Percentiles rank a stretch among this genome's conserved stretches.
Evolutionary conservation across 192 early-diverging fungal genomes (phyloP).

Genomic region (Chytriomyces hyalinus): DNA sequence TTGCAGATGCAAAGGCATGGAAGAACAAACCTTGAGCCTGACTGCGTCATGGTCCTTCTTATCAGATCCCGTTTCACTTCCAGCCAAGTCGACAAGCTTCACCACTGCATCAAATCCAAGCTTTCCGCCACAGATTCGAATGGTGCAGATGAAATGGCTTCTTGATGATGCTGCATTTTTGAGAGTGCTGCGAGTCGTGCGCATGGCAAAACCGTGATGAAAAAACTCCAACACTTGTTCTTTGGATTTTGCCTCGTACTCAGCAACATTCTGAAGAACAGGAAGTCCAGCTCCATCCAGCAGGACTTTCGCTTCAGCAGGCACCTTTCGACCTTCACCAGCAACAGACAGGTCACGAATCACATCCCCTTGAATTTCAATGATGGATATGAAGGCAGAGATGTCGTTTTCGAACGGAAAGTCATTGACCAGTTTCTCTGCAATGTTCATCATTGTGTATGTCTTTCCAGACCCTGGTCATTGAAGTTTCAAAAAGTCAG

Average conservation of each 20-base stretch:
- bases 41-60: slow-evolving; percentile 34
- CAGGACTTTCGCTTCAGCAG: slow-evolving; percentile 16
- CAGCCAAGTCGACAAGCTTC: slow-evolving; percentile 41
- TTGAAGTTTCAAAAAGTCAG: background rate
- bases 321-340: background rate
- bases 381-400: slow-evolving; percentile 9
- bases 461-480: slow-evolving; percentile 43
- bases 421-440: slow-evolving; percentile 28
- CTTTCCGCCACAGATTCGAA: background rate
- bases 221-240: slow-evolving; percentile 36
- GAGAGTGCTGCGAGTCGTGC: slow-evolving; percentile 37
- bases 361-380: slow-evolving; percentile 42
- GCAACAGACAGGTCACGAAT: slow-evolving; percentile 34
- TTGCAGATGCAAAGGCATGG: background rate
- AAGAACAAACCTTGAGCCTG: slow-evolving; percentile 3
- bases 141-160: slow-evolving; percentile 38
- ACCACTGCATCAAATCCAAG: background rate
- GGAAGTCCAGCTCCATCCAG: slow-evolving; percentile 31
- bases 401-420: slow-evolving; percentile 11
- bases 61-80: slow-evolving; percentile 37
- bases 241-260: background rate
- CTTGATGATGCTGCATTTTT: slow-evolving; percentile 33
- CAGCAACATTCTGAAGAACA: slow-evolving; percentile 5
- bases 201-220: slow-evolving; percentile 19
- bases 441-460: slow-evolving; percentile 32